A percentile compares a stretch with the other conserved stretches of the same genome.
Evolutionary conservation across 306 rosid genomes (phyloP).

Genomic region (Glycyrrhiza uralensis): DNA sequence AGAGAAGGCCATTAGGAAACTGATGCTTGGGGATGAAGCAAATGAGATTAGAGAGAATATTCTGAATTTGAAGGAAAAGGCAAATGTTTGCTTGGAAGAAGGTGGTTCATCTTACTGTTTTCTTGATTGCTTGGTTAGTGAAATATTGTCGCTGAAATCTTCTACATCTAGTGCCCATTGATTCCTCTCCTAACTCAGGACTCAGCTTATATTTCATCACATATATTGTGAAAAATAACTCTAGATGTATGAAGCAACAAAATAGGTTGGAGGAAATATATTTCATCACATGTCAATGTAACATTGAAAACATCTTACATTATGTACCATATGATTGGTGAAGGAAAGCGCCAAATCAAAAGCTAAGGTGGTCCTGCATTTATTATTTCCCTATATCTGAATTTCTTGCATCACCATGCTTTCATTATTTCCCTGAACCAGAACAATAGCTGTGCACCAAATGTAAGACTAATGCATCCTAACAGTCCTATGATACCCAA

Average conservation of each 20-base stretch:
- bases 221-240: background rate
- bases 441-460: background rate
- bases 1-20: constrained; percentile 35
- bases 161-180: constrained; percentile 20
- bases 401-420: background rate
- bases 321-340: background rate
- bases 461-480: background rate
- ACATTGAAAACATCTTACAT: background rate
- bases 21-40: constrained; percentile 40
- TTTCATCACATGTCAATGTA: background rate
- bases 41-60: constrained; percentile 41
- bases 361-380: background rate
- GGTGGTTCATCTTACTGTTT: constrained; percentile 40
- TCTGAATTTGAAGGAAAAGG: constrained; percentile 46
- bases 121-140: constrained; percentile 34
- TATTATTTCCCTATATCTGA: background rate
- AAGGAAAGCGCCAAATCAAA: background rate
- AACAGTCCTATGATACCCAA: background rate
- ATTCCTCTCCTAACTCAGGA: background rate
- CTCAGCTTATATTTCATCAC: background rate
- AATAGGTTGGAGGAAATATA: background rate
- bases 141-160: constrained; percentile 31
- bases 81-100: constrained; percentile 27
- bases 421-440: background rate
- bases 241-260: background rate